A percentile compares a stretch with the other conserved stretches of the same genome.
Conservation (phyloP, 2,329 filamentous ascomycete species). For the Fusarium nelsonii region DNA sequence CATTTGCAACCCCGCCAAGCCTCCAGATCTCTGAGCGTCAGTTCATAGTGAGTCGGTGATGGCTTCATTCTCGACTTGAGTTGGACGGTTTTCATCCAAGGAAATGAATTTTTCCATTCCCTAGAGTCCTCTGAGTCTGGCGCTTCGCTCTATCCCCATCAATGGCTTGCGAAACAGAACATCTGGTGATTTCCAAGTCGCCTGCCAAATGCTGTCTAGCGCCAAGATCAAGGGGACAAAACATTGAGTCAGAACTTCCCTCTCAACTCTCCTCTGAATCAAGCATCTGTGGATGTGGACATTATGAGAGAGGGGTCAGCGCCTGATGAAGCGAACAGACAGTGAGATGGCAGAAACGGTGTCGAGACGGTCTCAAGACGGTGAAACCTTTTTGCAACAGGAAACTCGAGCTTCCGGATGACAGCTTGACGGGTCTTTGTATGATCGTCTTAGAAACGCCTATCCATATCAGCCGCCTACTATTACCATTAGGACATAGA, state of each 20-base stretch:
- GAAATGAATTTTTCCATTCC: slow-evolving; percentile 15
- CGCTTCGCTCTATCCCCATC: neutral
- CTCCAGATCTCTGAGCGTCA: slow-evolving; percentile 26
- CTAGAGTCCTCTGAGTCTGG: neutral
- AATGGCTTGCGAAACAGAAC: slow-evolving; percentile 23
- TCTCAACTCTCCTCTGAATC: neutral
- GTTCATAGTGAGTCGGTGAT: slow-evolving; percentile 45
- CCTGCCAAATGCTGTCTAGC: slow-evolving; percentile 18
- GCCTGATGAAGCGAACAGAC: slow-evolving; percentile 23
- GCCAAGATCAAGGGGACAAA: slow-evolving; percentile 9
- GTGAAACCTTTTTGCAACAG: slow-evolving; percentile 46
- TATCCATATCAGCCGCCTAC: slow-evolving; percentile 23
- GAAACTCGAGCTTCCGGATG: slow-evolving; percentile 27
- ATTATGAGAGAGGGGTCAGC: slow-evolving; percentile 8
- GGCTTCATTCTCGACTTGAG: slow-evolving; percentile 41
- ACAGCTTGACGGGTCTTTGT: slow-evolving; percentile 33
- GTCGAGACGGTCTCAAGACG: slow-evolving; percentile 20
- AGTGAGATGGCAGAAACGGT: slow-evolving; percentile 27
- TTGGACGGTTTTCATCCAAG: slow-evolving; percentile 40
- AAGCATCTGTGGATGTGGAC: slow-evolving; percentile 2
- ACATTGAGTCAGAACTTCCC: slow-evolving; percentile 17
- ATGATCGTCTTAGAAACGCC: slow-evolving; percentile 36
- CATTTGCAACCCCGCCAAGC: slow-evolving; percentile 10
- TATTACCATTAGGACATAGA: slow-evolving; percentile 7
- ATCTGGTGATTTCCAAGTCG: slow-evolving; percentile 8